Conservation (phyloP, 306 rosid genomes). For the Rosa chinensis region DNA sequence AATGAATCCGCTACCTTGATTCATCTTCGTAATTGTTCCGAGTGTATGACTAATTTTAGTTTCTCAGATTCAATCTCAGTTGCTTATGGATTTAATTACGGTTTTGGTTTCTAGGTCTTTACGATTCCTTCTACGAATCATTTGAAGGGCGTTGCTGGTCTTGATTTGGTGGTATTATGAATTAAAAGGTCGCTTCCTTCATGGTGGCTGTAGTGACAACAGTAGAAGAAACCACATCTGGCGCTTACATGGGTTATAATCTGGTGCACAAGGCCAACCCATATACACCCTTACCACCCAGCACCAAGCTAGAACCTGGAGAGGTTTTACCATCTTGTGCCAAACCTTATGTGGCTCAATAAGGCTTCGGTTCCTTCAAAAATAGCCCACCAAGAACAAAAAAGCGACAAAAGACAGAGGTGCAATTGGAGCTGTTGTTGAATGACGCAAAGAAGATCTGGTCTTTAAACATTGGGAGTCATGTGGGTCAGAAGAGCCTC, state of each 20-base stretch:
- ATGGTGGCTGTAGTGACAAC: not conserved
- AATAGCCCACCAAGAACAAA: conserved; percentile 25
- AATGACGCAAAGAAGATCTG: conserved; percentile 40
- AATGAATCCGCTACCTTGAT: no score
- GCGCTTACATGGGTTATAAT: conserved; percentile 18
- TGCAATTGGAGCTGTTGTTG: conserved; percentile 51
- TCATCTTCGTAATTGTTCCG: no score
- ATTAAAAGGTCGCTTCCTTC: no score
- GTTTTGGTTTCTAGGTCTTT: no score
- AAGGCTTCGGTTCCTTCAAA: conserved; percentile 22
- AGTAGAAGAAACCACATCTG: conserved; percentile 26
- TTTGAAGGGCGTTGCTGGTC: no score
- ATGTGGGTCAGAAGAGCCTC: conserved; percentile 21
- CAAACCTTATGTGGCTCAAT: conserved; percentile 29
- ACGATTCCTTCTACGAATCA: no score
- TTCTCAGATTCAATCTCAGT: no score
- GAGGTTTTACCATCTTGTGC: conserved; percentile 41
- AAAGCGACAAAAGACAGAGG: conserved; percentile 31
- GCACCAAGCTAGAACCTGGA: conserved; percentile 33
- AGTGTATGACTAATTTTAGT: no score
- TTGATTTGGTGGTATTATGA: no score
- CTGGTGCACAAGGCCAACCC: conserved; percentile 19
- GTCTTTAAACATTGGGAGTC: not conserved
- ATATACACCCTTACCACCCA: conserved; percentile 16
- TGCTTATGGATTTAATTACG: no score